Percentiles rank a stretch among this genome's conserved stretches.
Conservation (phyloP, 805 yeast species). For the Priceomyces castillae region DNA sequence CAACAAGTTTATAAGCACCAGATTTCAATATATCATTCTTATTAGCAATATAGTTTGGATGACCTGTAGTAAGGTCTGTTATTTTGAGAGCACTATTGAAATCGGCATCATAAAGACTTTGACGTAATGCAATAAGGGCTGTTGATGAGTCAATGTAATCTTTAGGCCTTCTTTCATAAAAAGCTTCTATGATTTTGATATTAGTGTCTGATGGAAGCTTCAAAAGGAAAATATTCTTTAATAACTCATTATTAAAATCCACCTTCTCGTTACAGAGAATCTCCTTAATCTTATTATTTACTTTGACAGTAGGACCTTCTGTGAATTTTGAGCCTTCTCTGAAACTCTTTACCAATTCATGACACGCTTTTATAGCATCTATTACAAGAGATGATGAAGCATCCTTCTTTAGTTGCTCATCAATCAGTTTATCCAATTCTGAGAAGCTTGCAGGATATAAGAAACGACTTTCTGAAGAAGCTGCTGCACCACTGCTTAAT, state of each 20-base stretch:
- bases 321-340: conserved; percentile 22
- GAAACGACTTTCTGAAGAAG: not conserved
- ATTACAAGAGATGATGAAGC: conserved; percentile 7
- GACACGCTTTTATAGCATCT: conserved; percentile 24
- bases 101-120: conserved; percentile 57
- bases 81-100: conserved; percentile 54
- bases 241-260: conserved; percentile 20
- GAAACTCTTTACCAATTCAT: conserved; percentile 16
- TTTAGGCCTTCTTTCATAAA: conserved; percentile 23
- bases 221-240: conserved; percentile 29
- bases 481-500: not conserved
- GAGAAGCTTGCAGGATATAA: conserved; percentile 3
- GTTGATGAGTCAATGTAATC: conserved; percentile 31
- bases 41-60: conserved; percentile 44
- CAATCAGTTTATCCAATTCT: not conserved
- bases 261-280: conserved; percentile 20
- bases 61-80: conserved; percentile 61
- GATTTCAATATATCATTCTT: conserved; percentile 28
- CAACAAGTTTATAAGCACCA: conserved; percentile 31
- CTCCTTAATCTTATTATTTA: conserved; percentile 19
- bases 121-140: conserved; percentile 63
- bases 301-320: conserved; percentile 18
- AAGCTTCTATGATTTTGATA: conserved; percentile 26
- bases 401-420: conserved; percentile 4
- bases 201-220: conserved; percentile 31